phyloP scores from a whole-genome alignment of 768 basidiomycete genomes.

The Cystofilobasidium bisporidii region DNA sequence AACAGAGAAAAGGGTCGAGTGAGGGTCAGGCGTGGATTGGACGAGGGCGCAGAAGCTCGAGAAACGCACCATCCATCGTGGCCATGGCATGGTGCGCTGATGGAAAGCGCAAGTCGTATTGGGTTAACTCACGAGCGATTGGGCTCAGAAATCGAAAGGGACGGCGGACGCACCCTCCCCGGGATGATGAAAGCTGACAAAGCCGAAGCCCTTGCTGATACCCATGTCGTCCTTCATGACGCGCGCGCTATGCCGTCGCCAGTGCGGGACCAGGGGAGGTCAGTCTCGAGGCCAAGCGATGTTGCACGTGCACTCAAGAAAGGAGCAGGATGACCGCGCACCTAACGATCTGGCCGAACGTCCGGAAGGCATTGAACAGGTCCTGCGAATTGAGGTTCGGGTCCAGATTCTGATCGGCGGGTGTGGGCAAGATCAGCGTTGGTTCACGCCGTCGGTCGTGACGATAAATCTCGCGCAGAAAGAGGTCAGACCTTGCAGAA shows the following conservation, averaged over 20 bases:
- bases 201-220: conserved; percentile 78
- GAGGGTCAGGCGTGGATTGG: not conserved
- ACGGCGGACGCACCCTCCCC: conserved; percentile 54
- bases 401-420: conserved; percentile 59
- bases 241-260: conserved; percentile 78
- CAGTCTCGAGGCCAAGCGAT: too few relatives aligned
- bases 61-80: conserved; percentile 60
- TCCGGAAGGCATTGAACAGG: conserved; percentile 62
- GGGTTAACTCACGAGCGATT: not conserved
- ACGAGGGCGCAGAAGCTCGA: not conserved
- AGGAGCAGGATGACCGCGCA: conserved; percentile 32
- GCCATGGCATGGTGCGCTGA: conserved; percentile 64
- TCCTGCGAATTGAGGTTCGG: conserved; percentile 74
- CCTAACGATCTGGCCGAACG: conserved; percentile 81
- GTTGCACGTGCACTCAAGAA: conserved; percentile 10
- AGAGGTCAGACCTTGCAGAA: conserved; percentile 61
- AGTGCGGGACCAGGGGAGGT: too few relatives aligned
- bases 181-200: conserved; percentile 72
- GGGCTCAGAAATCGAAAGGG: not conserved
- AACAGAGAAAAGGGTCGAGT: not conserved
- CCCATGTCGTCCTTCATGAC: conserved; percentile 81
- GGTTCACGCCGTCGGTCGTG: not conserved
- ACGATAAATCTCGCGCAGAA: not conserved
- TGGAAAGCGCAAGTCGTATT: not conserved
- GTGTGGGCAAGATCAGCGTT: not conserved